Evolutionary conservation across 805 yeast genomes (phyloP).

Genomic region (Cyberlindnera meyerae): DNA sequence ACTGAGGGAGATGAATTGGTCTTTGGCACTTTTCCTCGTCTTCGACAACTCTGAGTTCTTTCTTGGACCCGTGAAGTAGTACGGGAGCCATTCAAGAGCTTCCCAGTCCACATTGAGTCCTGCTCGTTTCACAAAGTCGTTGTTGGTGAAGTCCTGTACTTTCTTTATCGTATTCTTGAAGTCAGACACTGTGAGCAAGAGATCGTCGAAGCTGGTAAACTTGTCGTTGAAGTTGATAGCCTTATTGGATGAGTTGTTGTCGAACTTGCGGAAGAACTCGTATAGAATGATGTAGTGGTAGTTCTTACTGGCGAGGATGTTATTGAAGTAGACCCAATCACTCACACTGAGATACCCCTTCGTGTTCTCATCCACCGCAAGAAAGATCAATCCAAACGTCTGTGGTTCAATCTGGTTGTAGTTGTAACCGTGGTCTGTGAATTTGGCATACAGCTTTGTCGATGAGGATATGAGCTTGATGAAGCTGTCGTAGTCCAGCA

Average conservation of each 20-base stretch:
- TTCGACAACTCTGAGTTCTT: conserved; percentile 4
- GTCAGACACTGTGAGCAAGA: conserved; percentile 27
- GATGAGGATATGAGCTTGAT: conserved; percentile 30
- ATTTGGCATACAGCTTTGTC: conserved; percentile 15
- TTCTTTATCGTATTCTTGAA: conserved; percentile 30
- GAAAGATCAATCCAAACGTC: conserved; percentile 67
- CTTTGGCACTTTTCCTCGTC: conserved; percentile 8
- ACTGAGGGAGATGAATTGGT: conserved; percentile 31
- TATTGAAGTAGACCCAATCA: conserved; percentile 75
- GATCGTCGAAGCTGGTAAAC: conserved; percentile 34
- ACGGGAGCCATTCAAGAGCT: conserved; percentile 20
- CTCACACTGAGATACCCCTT: conserved; percentile 62
- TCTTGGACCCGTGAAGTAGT: conserved; percentile 15
- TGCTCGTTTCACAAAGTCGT: conserved; percentile 28
- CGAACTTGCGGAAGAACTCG: conserved; percentile 48
- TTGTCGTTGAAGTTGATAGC: conserved; percentile 35
- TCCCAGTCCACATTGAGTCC: conserved; percentile 33
- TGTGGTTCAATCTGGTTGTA: conserved; percentile 50
- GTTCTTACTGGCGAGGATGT: conserved; percentile 42
- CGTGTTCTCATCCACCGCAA: conserved; percentile 69
- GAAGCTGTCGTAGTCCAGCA: conserved; percentile 33
- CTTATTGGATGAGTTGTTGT: conserved; percentile 27
- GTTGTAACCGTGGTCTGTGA: conserved; percentile 30
- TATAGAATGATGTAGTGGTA: conserved; percentile 49
- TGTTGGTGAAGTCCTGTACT: conserved; percentile 29